A percentile compares a stretch with the other conserved stretches of the same genome.
These are phyloP conservation scores for Alternaria infectoria DNA, from an alignment of 2,329 filamentous ascomycete genomes.

Conservation along the genomic window DNA sequence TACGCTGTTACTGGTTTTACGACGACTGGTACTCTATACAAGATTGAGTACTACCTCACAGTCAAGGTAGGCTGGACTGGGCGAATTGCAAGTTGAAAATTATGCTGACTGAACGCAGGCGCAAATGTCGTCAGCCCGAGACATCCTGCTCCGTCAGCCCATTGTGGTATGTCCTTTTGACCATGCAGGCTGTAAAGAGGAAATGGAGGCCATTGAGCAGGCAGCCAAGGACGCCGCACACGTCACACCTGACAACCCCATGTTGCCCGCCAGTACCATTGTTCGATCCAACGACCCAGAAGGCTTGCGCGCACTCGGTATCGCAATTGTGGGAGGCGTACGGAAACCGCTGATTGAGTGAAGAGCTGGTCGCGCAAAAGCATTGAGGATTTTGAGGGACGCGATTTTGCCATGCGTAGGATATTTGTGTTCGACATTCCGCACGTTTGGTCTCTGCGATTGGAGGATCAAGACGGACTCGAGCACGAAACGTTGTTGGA, in stretches of 20 bases:
- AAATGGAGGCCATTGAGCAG: conserved; percentile 98
- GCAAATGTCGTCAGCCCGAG: conserved; percentile 82
- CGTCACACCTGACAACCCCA: conserved; percentile 87
- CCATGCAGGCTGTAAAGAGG: conserved; percentile 93
- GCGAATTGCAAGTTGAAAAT: not conserved
- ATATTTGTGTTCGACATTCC: not conserved
- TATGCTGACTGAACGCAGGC: conserved; percentile 63
- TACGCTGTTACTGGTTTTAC: conserved; percentile 92
- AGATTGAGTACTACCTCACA: conserved; percentile 95
- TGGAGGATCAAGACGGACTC: not conserved
- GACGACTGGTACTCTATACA: conserved; percentile 91
- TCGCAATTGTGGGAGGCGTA: conserved; percentile 67
- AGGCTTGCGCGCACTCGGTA: conserved; percentile 65
- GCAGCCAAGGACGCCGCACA: conserved; percentile 90
- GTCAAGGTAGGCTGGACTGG: conserved; percentile 73
- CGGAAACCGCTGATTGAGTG: conserved; percentile 71
- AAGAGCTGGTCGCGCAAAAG: conserved; percentile 31
- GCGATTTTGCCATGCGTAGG: not conserved
- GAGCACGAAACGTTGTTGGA: not conserved
- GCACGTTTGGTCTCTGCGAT: not conserved
- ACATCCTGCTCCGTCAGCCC: conserved; percentile 86
- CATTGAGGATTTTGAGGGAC: not conserved
- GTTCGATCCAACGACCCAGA: conserved; percentile 77
- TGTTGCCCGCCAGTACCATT: conserved; percentile 86
- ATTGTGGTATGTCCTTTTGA: conserved; percentile 97